phyloP scores from a whole-genome alignment of 139 green algal species.

The Yamagishiella unicocca region DNA sequence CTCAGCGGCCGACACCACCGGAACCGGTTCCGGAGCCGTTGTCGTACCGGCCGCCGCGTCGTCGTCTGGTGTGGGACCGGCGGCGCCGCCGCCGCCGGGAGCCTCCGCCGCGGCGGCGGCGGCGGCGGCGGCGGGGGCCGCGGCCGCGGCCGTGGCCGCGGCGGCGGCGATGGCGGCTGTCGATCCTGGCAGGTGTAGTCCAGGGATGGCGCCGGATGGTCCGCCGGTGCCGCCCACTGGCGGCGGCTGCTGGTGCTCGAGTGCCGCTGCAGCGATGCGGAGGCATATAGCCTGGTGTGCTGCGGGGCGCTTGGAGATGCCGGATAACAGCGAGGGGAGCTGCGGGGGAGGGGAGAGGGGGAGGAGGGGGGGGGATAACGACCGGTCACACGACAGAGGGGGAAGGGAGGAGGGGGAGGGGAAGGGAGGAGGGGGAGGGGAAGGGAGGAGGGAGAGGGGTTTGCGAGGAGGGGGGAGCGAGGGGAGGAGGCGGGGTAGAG shows the following conservation, averaged over 20 bases:
- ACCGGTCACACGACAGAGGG: no score
- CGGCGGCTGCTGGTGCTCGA: slow-evolving; percentile 55
- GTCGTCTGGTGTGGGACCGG: background rate
- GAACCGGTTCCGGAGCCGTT: no score
- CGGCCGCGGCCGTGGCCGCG: background rate
- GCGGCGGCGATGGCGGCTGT: background rate
- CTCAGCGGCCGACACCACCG: background rate
- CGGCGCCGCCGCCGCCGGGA: no score
- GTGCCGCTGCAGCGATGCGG: slow-evolving; percentile 63
- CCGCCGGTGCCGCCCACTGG: background rate
- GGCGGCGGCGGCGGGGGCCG: background rate
- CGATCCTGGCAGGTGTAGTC: background rate
- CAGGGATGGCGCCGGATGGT: background rate
- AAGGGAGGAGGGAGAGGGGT: background rate
- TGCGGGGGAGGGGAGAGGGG: slow-evolving; percentile 42
- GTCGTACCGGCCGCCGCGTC: background rate
- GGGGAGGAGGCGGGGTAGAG: no score
- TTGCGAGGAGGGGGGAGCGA: no score
- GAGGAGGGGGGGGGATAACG: background rate
- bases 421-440: background rate
- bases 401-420: background rate
- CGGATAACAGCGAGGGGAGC: slow-evolving; percentile 69
- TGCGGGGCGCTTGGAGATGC: slow-evolving; percentile 51
- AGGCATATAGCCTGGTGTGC: slow-evolving; percentile 78
- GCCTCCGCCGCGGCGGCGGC: background rate